These are phyloP conservation scores for Dioscorea dumetorum DNA, from an alignment of 106 monocot genomes.

Conservation along the genomic window DNA sequence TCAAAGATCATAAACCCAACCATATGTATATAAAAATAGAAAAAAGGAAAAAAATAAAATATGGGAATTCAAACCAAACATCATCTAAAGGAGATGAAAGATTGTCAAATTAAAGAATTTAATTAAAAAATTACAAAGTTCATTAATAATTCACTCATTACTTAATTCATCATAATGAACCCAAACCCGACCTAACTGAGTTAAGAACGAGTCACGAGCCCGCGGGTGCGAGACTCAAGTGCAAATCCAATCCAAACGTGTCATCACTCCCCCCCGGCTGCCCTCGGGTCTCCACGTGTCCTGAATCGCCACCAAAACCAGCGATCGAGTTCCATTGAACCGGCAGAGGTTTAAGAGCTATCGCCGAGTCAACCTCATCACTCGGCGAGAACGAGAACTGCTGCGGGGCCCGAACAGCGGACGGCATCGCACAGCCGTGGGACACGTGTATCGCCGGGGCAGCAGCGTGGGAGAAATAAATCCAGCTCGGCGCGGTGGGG, in stretches of 20 bases:
- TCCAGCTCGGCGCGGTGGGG: constrained; percentile 4
- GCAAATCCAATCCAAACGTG: constrained; percentile 38
- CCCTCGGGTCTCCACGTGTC: background rate
- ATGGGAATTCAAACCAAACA: background rate
- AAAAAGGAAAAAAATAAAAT: background rate
- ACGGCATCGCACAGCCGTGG: background rate
- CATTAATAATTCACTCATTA: background rate
- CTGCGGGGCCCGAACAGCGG: background rate
- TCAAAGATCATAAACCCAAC: too few species aligned
- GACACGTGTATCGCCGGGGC: background rate
- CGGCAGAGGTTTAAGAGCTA: background rate
- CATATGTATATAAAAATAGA: background rate
- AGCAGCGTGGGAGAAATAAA: constrained; percentile 19
- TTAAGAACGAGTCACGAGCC: constrained; percentile 6
- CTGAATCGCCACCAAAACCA: constrained; percentile 2
- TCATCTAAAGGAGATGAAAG: background rate
- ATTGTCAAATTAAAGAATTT: background rate
- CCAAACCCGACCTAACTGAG: background rate
- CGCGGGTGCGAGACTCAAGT: constrained; percentile 58
- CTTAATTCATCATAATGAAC: too few species aligned
- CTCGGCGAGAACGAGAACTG: background rate
- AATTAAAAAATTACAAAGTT: background rate
- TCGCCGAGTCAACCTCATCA: background rate
- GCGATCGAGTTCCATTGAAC: background rate
- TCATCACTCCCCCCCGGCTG: background rate